These are phyloP conservation scores for Plasmodium inui DNA, from an alignment of 169 alveolate genomes.

Conservation along the genomic window DNA sequence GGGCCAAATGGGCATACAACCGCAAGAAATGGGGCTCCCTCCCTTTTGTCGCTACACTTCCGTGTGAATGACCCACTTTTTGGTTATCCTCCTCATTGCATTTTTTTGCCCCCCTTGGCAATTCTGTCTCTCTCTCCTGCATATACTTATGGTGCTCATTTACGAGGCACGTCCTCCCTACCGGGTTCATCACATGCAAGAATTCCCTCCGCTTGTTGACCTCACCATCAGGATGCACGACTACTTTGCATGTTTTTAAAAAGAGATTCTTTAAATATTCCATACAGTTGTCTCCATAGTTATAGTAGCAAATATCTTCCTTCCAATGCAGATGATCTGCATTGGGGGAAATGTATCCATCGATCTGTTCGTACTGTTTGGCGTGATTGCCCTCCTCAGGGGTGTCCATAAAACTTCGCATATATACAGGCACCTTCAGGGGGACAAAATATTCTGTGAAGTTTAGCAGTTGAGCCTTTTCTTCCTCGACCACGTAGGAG, in stretches of 20 bases:
- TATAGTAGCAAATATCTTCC: background rate
- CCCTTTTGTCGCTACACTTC: background rate
- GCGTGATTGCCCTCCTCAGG: background rate
- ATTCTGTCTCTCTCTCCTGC: background rate
- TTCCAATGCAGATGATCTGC: background rate
- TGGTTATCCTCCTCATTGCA: background rate
- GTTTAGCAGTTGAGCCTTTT: background rate
- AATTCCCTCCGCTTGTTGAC: background rate
- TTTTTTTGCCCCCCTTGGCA: background rate
- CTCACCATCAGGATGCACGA: background rate
- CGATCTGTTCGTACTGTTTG: constrained; percentile 1
- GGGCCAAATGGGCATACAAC: background rate
- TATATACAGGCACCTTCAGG: background rate
- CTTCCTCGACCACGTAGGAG: background rate
- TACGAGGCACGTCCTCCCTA: background rate
- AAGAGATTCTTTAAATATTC: constrained; percentile 7
- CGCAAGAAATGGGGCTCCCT: background rate
- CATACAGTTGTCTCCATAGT: background rate
- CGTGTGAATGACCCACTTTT: background rate
- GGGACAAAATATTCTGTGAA: background rate
- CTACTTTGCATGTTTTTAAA: background rate
- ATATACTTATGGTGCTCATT: background rate
- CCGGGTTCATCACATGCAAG: background rate
- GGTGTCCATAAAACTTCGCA: background rate
- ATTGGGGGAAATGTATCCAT: background rate